Evolutionary conservation across 2,329 filamentous ascomycete genomes (phyloP).

Genomic region (Dothistroma pini): DNA sequence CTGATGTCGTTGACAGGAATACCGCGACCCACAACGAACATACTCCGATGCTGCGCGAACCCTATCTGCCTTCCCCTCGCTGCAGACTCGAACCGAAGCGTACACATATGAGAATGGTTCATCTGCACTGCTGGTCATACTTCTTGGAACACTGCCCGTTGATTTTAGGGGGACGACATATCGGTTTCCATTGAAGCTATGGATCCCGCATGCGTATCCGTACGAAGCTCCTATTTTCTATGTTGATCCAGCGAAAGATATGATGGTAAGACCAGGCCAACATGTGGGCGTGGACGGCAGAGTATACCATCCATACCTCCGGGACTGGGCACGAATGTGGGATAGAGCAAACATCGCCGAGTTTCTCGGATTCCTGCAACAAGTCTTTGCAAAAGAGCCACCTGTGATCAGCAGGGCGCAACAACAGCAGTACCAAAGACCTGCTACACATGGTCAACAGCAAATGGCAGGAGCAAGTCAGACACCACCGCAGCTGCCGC

Average conservation of each 20-base stretch:
- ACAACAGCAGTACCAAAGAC: constrained; percentile 47
- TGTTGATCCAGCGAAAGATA: constrained; percentile 80
- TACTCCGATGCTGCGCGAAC: constrained; percentile 87
- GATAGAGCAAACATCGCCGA: constrained; percentile 77
- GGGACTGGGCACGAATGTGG: constrained; percentile 84
- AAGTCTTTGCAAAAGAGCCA: constrained; percentile 91
- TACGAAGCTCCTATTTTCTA: constrained; percentile 81
- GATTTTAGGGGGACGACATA: constrained; percentile 85
- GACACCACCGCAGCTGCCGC: constrained; percentile 33
- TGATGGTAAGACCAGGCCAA: constrained; percentile 87
- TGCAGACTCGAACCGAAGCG: constrained; percentile 86
- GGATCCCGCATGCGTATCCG: constrained; percentile 90
- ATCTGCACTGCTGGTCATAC: constrained; percentile 79
- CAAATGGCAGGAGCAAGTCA: constrained; percentile 44
- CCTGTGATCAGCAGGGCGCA: constrained; percentile 75
- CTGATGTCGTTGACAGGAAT: constrained; percentile 62
- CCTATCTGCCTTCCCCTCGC: constrained; percentile 72
- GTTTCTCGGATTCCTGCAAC: constrained; percentile 75
- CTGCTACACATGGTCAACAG: constrained; percentile 67
- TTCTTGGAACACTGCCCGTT: constrained; percentile 87
- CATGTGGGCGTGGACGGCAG: constrained; percentile 91
- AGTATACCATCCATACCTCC: constrained; percentile 93
- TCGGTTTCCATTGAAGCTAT: constrained; percentile 85
- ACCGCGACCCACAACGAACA: constrained; percentile 85
- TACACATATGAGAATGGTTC: constrained; percentile 90